These are phyloP conservation scores for Aspergillus homomorphus DNA, from an alignment of 495 filamentous ascomycete genomes.

Conservation along the genomic window DNA sequence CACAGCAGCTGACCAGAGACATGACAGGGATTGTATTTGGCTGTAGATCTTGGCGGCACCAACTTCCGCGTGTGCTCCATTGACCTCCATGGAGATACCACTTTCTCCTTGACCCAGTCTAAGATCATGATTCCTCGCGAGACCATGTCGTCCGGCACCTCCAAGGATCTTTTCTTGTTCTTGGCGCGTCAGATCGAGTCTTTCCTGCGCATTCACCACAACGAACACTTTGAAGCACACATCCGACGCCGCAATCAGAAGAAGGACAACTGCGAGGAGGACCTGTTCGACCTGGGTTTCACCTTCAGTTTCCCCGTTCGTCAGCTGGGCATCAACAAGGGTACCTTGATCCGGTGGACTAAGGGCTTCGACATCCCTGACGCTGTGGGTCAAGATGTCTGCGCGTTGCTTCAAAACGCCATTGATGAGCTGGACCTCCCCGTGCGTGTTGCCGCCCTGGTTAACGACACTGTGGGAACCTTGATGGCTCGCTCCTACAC, in stretches of 20 bases:
- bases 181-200: slow-evolving; percentile 84
- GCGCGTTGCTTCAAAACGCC: slow-evolving; percentile 81
- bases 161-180: slow-evolving; percentile 88
- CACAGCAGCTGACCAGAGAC: neutral
- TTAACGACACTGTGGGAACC: slow-evolving; percentile 97
- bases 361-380: slow-evolving; percentile 97
- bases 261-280: slow-evolving; percentile 50
- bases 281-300: slow-evolving; percentile 89
- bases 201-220: slow-evolving; percentile 85
- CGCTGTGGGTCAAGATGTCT: slow-evolving; percentile 91
- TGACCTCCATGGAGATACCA: slow-evolving; percentile 84
- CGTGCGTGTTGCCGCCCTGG: slow-evolving; percentile 87
- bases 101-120: slow-evolving; percentile 84
- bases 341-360: slow-evolving; percentile 91
- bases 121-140: slow-evolving; percentile 89
- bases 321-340: slow-evolving; percentile 90
- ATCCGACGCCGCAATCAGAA: slow-evolving; percentile 56
- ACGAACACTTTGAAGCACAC: slow-evolving; percentile 78
- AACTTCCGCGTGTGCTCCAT: slow-evolving; percentile 98
- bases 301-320: slow-evolving; percentile 97
- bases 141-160: slow-evolving; percentile 84
- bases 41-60: slow-evolving; percentile 93
- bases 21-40: slow-evolving; percentile 82
- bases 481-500: slow-evolving; percentile 97
- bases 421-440: slow-evolving; percentile 85